Conservation (phyloP, 2,329 filamentous ascomycete genomes). For the Xylaria sp. region DNA sequence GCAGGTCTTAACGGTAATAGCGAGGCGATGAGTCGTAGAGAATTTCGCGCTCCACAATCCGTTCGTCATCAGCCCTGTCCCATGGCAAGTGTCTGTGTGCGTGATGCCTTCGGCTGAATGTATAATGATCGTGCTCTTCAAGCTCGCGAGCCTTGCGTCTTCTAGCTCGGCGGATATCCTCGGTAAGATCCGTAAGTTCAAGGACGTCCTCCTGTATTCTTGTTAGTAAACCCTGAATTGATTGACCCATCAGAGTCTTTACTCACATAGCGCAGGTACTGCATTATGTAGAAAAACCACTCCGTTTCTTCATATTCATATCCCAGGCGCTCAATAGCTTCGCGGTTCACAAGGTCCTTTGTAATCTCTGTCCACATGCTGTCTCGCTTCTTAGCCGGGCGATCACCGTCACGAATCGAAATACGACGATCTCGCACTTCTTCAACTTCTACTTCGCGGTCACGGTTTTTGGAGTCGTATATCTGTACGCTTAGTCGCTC, state of each 20-base stretch:
- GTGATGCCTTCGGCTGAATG: constrained; percentile 58
- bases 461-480: constrained; percentile 52
- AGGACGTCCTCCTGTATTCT: constrained; percentile 81
- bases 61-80: constrained; percentile 67
- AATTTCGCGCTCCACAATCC: constrained; percentile 74
- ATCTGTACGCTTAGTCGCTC: constrained; percentile 60
- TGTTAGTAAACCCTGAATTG: constrained; percentile 48
- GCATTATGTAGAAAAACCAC: constrained; percentile 90
- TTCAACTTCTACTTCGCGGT: constrained; percentile 65
- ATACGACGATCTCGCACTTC: constrained; percentile 65
- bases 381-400: constrained; percentile 59
- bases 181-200: constrained; percentile 82
- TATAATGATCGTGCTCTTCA: constrained; percentile 68
- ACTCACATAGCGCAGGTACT: constrained; percentile 89
- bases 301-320: constrained; percentile 94
- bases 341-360: constrained; percentile 86
- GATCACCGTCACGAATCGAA: constrained; percentile 52
- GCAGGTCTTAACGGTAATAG: constrained; percentile 29
- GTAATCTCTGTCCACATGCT: constrained; percentile 98
- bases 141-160: constrained; percentile 64
- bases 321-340: constrained; percentile 85
- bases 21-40: constrained; percentile 64
- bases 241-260: background rate
- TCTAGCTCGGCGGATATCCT: constrained; percentile 78
- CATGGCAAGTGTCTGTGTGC: constrained; percentile 51